Evolutionary conservation across 139 green algal genomes (phyloP).

Genomic region (Yamagishiella unicocca): DNA sequence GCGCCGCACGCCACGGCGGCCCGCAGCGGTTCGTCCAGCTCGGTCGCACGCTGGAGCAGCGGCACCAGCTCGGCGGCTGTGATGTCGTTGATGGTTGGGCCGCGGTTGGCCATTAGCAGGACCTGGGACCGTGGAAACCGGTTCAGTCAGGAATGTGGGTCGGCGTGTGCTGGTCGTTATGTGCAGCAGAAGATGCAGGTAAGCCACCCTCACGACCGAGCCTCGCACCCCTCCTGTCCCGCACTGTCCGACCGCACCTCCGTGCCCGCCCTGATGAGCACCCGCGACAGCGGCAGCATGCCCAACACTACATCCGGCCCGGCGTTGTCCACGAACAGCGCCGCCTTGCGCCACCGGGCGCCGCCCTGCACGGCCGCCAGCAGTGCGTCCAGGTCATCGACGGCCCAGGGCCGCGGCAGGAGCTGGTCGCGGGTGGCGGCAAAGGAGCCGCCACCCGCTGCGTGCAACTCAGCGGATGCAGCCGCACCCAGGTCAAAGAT

Average conservation of each 20-base stretch:
- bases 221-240: no score
- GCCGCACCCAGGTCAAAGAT: conserved; percentile 93
- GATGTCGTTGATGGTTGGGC: conserved; percentile 94
- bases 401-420: conserved; percentile 78
- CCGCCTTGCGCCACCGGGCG: conserved; percentile 69
- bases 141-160: no score
- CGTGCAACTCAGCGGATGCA: conserved; percentile 61
- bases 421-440: conserved; percentile 68
- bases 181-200: no score
- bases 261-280: conserved; percentile 81
- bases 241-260: conserved; percentile 44
- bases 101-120: conserved; percentile 87
- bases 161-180: no score
- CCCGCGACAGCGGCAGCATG: conserved; percentile 89
- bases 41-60: conserved; percentile 62
- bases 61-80: conserved; percentile 85
- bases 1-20: conserved; percentile 13
- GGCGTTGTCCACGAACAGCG: conserved; percentile 95
- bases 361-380: conserved; percentile 34
- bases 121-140: conserved; percentile 61
- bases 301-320: conserved; percentile 90
- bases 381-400: conserved; percentile 87
- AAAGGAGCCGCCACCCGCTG: conserved; percentile 55
- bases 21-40: conserved; percentile 20
- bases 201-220: no score